Base-by-base conservation (phyloP, 225 moss, liverwort and hornwort species). In the Takakia lepidozioides region DNA sequence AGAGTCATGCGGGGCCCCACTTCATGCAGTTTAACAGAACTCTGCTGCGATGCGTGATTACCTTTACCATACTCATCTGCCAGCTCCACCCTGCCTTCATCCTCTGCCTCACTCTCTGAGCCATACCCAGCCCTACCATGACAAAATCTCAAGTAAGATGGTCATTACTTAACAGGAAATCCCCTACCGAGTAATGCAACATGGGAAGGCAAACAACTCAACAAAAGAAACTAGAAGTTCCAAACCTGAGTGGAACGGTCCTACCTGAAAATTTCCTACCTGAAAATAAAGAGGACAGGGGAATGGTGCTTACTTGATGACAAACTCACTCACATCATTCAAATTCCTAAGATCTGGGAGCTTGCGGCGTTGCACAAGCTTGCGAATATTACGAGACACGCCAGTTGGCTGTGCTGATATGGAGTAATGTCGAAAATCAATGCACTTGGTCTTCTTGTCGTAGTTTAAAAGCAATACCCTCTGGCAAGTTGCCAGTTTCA, bases 81-180 rank as follows among this genome's bases (percentile, higher is more conserved):
- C 11, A 87, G 70, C 49, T 91, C 71, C 53, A 98, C 91, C 63
- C 82, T 91, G 1, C 87, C 64, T 66, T 91, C 91, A 23, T 91
- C 91, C 70, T 98, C 98, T 17, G 74, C 85, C 73, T 98, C 91
- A 68, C 98, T 98, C 59, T 98, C 91, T 8, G 98, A 98, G 55
- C 83, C 91, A 66, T 91, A 91, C 16, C 83, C 91, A 45, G 78
- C 59, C 72, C 98, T 98, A 65, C 29, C 58, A 2, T 50, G 25
- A 40, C 13, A 30, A 14, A 29, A 5, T 2, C 27, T 26, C 13
- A n/a, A n/a, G n/a, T n/a, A n/a, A n/a, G n/a, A n/a, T n/a, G n/a
- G n/a, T n/a, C n/a, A n/a, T n/a, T n/a, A n/a, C n/a, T n/a, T n/a
- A n/a, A n/a, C n/a, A n/a, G n/a, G n/a, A n/a, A n/a, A n/a, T n/a